Percentiles rank a stretch among this genome's conserved stretches.
Evolutionary conservation across 257 asterid species (phyloP).

Genomic region (Fraxinus quadrangulata): DNA sequence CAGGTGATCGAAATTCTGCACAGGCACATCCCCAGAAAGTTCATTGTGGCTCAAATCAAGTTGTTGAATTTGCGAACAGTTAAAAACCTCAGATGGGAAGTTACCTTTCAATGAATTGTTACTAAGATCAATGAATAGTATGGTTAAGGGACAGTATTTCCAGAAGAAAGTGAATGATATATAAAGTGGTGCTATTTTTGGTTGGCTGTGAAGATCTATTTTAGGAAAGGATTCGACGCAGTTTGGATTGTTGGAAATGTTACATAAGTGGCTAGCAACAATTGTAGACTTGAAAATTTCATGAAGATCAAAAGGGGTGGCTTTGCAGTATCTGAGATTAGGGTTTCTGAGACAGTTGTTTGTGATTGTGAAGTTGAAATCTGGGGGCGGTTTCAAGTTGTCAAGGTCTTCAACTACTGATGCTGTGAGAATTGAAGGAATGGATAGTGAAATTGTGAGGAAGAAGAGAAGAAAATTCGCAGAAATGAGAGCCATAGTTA

Average conservation of each 20-base stretch:
- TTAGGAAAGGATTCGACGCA: conserved; percentile 53
- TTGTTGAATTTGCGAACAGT: conserved; percentile 45
- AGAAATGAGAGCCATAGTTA: conserved; percentile 38
- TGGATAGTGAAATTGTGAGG: conserved; percentile 13
- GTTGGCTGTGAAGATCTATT: conserved; percentile 48
- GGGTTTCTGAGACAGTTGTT: conserved; percentile 55
- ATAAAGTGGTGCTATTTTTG: conserved; percentile 51
- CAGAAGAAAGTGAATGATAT: conserved; percentile 63
- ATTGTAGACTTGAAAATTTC: conserved; percentile 58
- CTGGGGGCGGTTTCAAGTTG: conserved; percentile 51
- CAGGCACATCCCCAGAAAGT: conserved; percentile 53
- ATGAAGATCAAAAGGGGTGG: conserved; percentile 40
- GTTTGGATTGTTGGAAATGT: conserved; percentile 49
- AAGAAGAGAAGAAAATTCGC: conserved; percentile 21
- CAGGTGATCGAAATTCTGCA: conserved; percentile 32
- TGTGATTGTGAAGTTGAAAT: conserved; percentile 56
- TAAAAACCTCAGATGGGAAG: conserved; percentile 43
- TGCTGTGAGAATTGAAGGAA: conserved; percentile 29
- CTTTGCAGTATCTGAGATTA: conserved; percentile 52
- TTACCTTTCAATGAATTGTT: conserved; percentile 41
- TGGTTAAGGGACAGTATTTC: conserved; percentile 55
- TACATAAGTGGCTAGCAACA: conserved; percentile 63
- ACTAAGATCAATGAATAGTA: conserved; percentile 49
- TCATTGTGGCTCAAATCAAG: conserved; percentile 51
- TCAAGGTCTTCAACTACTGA: conserved; percentile 53